Evolutionary conservation across 2,329 filamentous ascomycete species (phyloP).

Genomic region (Penicillium hesseltinei): DNA sequence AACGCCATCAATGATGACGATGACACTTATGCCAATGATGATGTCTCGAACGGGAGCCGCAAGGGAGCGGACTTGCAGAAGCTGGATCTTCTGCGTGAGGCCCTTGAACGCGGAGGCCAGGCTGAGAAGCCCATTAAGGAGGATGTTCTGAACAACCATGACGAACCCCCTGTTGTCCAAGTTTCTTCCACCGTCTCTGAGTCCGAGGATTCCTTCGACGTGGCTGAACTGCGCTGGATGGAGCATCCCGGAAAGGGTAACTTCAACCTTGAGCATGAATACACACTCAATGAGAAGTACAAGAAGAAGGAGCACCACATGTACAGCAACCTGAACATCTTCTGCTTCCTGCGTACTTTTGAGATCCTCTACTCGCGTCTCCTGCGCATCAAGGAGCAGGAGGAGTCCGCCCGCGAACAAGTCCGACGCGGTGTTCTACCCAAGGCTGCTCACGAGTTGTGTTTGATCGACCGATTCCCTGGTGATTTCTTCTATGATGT

Average conservation of each 20-base stretch:
- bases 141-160: constrained; percentile 75
- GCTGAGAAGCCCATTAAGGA: constrained; percentile 72
- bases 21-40: constrained; percentile 72
- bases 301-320: constrained; percentile 79
- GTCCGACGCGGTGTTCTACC: constrained; percentile 69
- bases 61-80: constrained; percentile 67
- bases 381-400: constrained; percentile 76
- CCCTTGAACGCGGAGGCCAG: constrained; percentile 70
- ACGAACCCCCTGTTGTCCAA: constrained; percentile 76
- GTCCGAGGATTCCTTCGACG: constrained; percentile 56
- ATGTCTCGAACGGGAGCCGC: constrained; percentile 67
- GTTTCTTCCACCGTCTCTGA: constrained; percentile 42
- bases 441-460: constrained; percentile 80
- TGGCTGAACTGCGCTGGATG: constrained; percentile 57
- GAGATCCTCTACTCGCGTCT: constrained; percentile 86
- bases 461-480: constrained; percentile 75
- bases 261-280: constrained; percentile 60
- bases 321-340: constrained; percentile 87
- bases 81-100: constrained; percentile 74
- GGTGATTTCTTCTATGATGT: constrained; percentile 71
- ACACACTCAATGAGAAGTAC: constrained; percentile 77
- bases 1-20: constrained; percentile 73
- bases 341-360: constrained; percentile 92
- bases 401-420: constrained; percentile 68
- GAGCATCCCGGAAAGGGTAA: constrained; percentile 57